Evolutionary conservation across 1,139 yeast species (phyloP).

Genomic region (Ogataea hybrid): DNA sequence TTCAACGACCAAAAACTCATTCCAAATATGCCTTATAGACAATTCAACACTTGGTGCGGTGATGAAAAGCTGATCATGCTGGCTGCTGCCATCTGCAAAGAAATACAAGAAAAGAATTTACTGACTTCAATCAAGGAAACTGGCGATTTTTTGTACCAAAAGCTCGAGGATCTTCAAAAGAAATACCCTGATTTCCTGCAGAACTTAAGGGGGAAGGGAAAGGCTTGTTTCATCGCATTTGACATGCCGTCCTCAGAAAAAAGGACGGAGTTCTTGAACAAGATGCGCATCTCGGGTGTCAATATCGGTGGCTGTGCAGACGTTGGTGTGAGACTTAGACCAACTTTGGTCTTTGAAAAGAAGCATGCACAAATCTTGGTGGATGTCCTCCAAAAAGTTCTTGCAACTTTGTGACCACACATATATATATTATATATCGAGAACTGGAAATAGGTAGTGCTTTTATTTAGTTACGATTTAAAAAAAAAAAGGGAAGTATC

Average conservation of each 20-base stretch:
- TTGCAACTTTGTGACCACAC: slow-evolving; percentile 28
- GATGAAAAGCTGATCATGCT: slow-evolving; percentile 78
- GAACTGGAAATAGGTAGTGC: slow-evolving; percentile 6
- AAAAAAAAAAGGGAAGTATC: slow-evolving; percentile 1
- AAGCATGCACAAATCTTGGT: slow-evolving; percentile 71
- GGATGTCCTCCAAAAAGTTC: slow-evolving; percentile 46
- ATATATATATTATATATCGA: background rate
- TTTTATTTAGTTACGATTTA: background rate
- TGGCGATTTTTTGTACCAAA: slow-evolving; percentile 59
- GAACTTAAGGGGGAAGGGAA: slow-evolving; percentile 69
- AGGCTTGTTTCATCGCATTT: slow-evolving; percentile 82
- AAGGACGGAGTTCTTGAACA: slow-evolving; percentile 57
- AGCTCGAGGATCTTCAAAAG: slow-evolving; percentile 48
- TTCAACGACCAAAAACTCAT: slow-evolving; percentile 67
- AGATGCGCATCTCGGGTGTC: slow-evolving; percentile 60
- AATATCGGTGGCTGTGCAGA: slow-evolving; percentile 84
- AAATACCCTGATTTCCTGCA: slow-evolving; percentile 50
- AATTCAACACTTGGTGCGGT: slow-evolving; percentile 91
- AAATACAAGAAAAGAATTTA: slow-evolving; percentile 59
- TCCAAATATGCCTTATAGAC: slow-evolving; percentile 74
- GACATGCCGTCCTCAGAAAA: slow-evolving; percentile 51
- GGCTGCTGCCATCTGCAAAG: slow-evolving; percentile 67
- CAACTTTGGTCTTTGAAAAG: slow-evolving; percentile 70
- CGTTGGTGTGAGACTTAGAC: slow-evolving; percentile 71
- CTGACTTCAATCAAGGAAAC: slow-evolving; percentile 53